Conservation (phyloP, 352 stramenopile genomes). For the Phytopythium ostracodes region DNA sequence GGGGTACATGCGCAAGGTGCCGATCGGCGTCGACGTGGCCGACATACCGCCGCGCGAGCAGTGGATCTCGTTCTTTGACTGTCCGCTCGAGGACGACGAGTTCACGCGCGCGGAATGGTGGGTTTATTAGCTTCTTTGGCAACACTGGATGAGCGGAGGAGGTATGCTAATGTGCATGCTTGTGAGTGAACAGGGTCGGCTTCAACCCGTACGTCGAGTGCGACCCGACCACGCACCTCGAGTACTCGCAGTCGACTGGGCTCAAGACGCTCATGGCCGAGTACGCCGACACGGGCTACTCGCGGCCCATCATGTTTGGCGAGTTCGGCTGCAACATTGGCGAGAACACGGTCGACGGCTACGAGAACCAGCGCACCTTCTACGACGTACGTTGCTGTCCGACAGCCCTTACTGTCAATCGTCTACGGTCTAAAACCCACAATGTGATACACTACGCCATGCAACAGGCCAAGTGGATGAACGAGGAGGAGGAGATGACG, state of each 20-base stretch:
- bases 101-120: slow-evolving; percentile 48
- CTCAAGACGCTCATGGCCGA: slow-evolving; percentile 61
- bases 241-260: slow-evolving; percentile 53
- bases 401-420: not conserved
- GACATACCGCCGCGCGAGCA: slow-evolving; percentile 45
- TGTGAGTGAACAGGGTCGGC: slow-evolving; percentile 11
- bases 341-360: slow-evolving; percentile 60
- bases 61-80: slow-evolving; percentile 67
- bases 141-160: too few species aligned
- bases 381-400: slow-evolving; percentile 28
- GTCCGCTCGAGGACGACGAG: slow-evolving; percentile 42
- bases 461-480: slow-evolving; percentile 72
- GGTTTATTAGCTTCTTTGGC: not conserved
- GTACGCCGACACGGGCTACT: slow-evolving; percentile 41
- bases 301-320: slow-evolving; percentile 64
- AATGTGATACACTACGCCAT: not conserved
- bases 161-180: too few species aligned
- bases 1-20: slow-evolving; percentile 38
- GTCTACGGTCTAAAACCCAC: too few species aligned
- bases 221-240: slow-evolving; percentile 33
- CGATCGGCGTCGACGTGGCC: slow-evolving; percentile 60
- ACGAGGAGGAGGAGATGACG: slow-evolving; percentile 63
- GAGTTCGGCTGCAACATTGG: slow-evolving; percentile 76
- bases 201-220: slow-evolving; percentile 66
- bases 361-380: slow-evolving; percentile 63